phyloP scores from a whole-genome alignment of 163 green algal genomes.

The Prototheca stagnorum region DNA sequence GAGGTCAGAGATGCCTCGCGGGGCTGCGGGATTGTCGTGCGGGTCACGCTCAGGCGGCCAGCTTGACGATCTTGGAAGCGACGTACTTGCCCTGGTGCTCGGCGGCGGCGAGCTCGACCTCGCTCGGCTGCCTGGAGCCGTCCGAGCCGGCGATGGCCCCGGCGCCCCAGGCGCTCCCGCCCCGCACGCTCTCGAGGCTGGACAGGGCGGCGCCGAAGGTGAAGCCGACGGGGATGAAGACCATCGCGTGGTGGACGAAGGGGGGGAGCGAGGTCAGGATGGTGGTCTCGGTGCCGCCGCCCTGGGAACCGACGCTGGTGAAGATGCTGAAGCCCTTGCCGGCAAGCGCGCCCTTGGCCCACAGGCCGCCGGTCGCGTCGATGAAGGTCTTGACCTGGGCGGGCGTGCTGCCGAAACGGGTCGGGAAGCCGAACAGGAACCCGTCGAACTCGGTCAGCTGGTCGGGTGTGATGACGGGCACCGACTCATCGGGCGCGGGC shows the following conservation, averaged over 20 bases:
- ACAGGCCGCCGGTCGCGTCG: conserved; percentile 63
- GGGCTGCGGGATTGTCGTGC: no score
- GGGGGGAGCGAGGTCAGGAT: conserved; percentile 42
- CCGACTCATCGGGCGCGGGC: conserved; percentile 40
- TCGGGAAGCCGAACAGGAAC: conserved; percentile 75
- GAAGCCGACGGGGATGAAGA: conserved; percentile 63
- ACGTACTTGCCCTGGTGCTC: conserved; percentile 40
- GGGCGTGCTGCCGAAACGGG: conserved; percentile 25
- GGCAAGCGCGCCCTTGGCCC: conserved; percentile 48
- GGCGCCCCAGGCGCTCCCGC: conserved; percentile 61
- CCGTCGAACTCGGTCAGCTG: conserved; percentile 51
- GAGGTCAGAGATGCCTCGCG: no score
- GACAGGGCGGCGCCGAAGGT: conserved; percentile 21
- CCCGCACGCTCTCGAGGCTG: conserved; percentile 34
- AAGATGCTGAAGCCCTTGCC: conserved; percentile 65
- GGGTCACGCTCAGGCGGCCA: conserved; percentile 7
- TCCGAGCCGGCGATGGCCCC: conserved; percentile 50
- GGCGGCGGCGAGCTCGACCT: conserved; percentile 47
- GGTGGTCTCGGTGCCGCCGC: conserved; percentile 41
- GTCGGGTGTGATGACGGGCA: conserved; percentile 38
- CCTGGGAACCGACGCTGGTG: conserved; percentile 44
- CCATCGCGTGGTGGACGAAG: conserved; percentile 77
- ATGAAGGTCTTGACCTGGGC: conserved; percentile 57
- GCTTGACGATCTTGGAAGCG: conserved; percentile 29
- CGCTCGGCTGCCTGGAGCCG: conserved; percentile 41